A percentile compares a stretch with the other conserved stretches of the same genome.
Evolutionary conservation across 2,329 filamentous ascomycete genomes (phyloP).

Genomic region (Calonectria crousiana): DNA sequence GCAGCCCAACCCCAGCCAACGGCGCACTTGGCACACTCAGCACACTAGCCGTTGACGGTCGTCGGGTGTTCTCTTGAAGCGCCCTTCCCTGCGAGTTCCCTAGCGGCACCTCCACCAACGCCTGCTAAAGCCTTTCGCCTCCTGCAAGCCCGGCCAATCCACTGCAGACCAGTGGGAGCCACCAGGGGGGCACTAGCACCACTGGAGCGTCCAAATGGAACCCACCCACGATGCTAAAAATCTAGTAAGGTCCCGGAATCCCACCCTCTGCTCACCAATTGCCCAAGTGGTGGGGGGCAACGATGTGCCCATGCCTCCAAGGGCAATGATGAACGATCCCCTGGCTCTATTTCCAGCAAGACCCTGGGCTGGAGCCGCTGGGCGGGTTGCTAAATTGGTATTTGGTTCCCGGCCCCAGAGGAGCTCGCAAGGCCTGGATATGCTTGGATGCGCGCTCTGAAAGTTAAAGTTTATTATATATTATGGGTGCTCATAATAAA

Average conservation of each 20-base stretch:
- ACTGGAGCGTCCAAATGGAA: conserved; percentile 1
- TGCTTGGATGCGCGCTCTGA: conserved; percentile 10
- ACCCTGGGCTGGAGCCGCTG: conserved; percentile 1
- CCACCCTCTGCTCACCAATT: conserved; percentile 7
- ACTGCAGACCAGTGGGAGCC: conserved; percentile 15
- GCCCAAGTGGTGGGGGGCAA: conserved; percentile 19
- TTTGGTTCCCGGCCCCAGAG: background rate
- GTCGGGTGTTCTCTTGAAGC: background rate
- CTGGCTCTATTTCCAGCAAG: background rate
- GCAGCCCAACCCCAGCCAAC: conserved; percentile 9
- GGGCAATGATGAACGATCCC: conserved; percentile 7
- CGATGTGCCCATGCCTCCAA: conserved; percentile 10
- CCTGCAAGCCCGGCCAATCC: conserved; percentile 1
- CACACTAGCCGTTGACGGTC: conserved; percentile 8
- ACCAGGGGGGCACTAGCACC: conserved; percentile 7
- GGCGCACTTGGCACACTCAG: conserved; percentile 8
- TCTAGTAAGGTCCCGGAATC: conserved; percentile 7
- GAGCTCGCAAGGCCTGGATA: conserved; percentile 11
- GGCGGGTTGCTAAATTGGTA: conserved; percentile 26
- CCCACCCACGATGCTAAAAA: conserved; percentile 13
- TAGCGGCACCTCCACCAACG: conserved; percentile 6
- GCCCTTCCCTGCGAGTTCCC: conserved; percentile 10
- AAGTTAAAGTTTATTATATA: conserved; percentile 18
- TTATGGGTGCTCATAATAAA: background rate
- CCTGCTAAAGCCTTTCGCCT: conserved; percentile 6